A percentile compares a stretch with the other conserved stretches of the same genome.
phyloP scores from a whole-genome alignment of 345 rosid species.

The Reutealis trisperma region DNA sequence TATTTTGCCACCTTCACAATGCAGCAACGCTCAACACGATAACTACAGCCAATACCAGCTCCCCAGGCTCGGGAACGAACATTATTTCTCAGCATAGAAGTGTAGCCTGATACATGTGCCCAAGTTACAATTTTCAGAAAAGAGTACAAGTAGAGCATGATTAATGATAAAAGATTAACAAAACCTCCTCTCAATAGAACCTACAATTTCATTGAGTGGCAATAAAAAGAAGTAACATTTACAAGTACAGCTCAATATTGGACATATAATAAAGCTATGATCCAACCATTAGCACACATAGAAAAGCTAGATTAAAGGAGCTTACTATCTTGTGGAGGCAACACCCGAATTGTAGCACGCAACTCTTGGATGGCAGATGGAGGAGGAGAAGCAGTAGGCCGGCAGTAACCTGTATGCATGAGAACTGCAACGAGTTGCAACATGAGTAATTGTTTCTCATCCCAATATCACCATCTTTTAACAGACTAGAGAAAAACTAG shows the following conservation, averaged over 20 bases:
- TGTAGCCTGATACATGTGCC: slow-evolving; percentile 56
- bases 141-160: neutral
- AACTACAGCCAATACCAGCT: slow-evolving; percentile 98
- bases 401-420: slow-evolving; percentile 99
- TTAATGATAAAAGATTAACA: neutral
- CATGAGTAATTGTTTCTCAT: slow-evolving; percentile 15
- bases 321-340: slow-evolving; percentile 94
- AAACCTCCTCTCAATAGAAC: neutral
- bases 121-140: neutral
- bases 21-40: slow-evolving; percentile 92
- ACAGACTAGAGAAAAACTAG: neutral
- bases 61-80: slow-evolving; percentile 99
- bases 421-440: slow-evolving; percentile 62
- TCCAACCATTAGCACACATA: neutral
- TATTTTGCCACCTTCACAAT: slow-evolving; percentile 77
- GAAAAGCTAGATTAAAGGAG: slow-evolving; percentile 11
- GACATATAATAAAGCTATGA: neutral
- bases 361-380: slow-evolving; percentile 95
- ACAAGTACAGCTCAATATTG: neutral
- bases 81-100: slow-evolving; percentile 92
- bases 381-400: slow-evolving; percentile 95
- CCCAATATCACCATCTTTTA: neutral
- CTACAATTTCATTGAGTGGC: neutral
- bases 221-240: neutral
- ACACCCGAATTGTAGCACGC: slow-evolving; percentile 75